A percentile compares a stretch with the other conserved stretches of the same genome.
Evolutionary conservation across 2,329 filamentous ascomycete genomes (phyloP).

Genomic region (Ophiostoma fasciatum): DNA sequence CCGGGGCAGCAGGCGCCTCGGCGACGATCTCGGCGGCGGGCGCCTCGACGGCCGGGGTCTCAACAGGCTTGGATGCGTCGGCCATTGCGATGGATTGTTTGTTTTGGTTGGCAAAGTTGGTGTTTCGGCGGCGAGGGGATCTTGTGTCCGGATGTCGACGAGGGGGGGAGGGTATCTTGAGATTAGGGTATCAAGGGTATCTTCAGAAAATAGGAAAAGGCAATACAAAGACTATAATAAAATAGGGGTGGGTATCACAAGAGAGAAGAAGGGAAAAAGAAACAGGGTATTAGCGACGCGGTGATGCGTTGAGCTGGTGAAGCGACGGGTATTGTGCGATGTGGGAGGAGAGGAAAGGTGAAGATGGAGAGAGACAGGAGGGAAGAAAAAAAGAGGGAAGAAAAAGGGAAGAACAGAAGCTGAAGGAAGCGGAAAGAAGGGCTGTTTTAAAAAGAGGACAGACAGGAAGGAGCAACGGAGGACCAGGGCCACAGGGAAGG

Average conservation of each 20-base stretch:
- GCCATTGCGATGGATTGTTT: slow-evolving; percentile 44
- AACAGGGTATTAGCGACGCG: slow-evolving; percentile 11
- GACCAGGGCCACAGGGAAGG: slow-evolving; percentile 2
- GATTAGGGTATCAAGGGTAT: slow-evolving; percentile 12
- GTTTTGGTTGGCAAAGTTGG: slow-evolving; percentile 3
- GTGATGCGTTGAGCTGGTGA: slow-evolving; percentile 20
- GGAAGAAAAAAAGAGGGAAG: slow-evolving; percentile 5
- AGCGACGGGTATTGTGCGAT: slow-evolving; percentile 12
- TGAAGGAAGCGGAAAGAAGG: slow-evolving; percentile 9
- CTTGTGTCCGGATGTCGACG: background rate
- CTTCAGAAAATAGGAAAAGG: slow-evolving; percentile 21
- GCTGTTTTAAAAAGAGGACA: slow-evolving; percentile 10
- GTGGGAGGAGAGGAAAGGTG: slow-evolving; percentile 2
- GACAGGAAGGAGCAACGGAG: slow-evolving; percentile 9
- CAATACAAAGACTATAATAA: slow-evolving; percentile 13
- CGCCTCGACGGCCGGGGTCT: slow-evolving; percentile 28
- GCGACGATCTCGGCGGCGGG: slow-evolving; percentile 20
- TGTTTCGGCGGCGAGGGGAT: background rate
- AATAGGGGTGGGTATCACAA: slow-evolving; percentile 20
- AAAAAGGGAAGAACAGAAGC: slow-evolving; percentile 9
- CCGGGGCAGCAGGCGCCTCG: slow-evolving; percentile 8
- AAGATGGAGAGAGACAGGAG: slow-evolving; percentile 9
- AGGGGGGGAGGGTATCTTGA: slow-evolving; percentile 11
- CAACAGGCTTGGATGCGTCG: slow-evolving; percentile 56
- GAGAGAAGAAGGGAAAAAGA: slow-evolving; percentile 15